These are phyloP conservation scores for Acrocalymma vagum DNA, from an alignment of 2,329 filamentous ascomycete genomes.

Conservation along the genomic window DNA sequence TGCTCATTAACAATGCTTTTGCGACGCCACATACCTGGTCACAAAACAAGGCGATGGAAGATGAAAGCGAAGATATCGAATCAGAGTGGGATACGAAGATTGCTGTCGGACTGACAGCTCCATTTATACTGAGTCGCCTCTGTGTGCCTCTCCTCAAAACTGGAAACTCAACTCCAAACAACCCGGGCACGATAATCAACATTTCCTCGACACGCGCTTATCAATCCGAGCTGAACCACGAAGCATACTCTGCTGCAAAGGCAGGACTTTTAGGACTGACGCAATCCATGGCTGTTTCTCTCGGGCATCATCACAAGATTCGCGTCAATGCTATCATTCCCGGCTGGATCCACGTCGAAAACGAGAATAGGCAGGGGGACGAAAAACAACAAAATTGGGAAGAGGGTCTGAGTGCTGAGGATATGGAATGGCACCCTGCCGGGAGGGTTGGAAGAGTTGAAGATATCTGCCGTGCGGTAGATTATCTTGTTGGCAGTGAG, in stretches of 20 bases:
- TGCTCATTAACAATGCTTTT: constrained; percentile 47
- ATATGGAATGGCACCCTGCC: constrained; percentile 59
- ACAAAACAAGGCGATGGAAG: constrained; percentile 37
- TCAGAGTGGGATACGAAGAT: constrained; percentile 45
- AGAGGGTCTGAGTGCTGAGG: constrained; percentile 54
- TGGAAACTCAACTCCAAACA: constrained; percentile 22
- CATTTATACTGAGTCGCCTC: constrained; percentile 40
- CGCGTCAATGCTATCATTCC: constrained; percentile 60
- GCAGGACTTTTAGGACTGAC: constrained; percentile 60
- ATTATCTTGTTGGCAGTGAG: constrained; percentile 50
- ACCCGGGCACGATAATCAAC: constrained; percentile 51
- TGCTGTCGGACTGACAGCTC: constrained; percentile 43
- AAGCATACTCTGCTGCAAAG: constrained; percentile 61
- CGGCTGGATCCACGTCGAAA: constrained; percentile 61
- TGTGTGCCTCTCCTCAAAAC: constrained; percentile 39
- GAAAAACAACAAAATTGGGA: constrained; percentile 54
- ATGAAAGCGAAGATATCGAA: constrained; percentile 38
- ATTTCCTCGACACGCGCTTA: constrained; percentile 60
- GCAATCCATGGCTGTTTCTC: constrained; percentile 58
- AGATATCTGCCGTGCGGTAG: constrained; percentile 53
- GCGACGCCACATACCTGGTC: constrained; percentile 36
- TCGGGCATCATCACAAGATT: constrained; percentile 53
- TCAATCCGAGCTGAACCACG: constrained; percentile 59
- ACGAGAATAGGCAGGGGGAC: constrained; percentile 54
- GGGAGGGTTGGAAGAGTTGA: constrained; percentile 61